phyloP scores from a whole-genome alignment of 345 rosid genomes.

The Brassica incana region DNA sequence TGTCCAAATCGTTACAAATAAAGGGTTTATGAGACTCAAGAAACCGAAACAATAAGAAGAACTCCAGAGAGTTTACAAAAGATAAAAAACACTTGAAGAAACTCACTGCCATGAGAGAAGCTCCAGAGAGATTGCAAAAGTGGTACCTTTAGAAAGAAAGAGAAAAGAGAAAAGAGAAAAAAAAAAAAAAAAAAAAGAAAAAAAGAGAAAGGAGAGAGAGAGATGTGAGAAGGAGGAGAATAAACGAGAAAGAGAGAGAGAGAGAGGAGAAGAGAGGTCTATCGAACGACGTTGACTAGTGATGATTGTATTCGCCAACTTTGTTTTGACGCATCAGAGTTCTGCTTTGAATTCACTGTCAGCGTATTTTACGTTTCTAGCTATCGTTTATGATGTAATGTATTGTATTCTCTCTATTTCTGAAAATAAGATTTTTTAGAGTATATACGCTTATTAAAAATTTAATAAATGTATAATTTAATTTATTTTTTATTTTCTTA shows the following conservation, averaged over 20 bases:
- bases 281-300: slow-evolving; percentile 61
- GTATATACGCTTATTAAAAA: no score
- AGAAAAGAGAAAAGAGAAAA: background rate
- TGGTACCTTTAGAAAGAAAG: slow-evolving; percentile 18
- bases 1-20: background rate
- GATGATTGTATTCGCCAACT: slow-evolving; percentile 35
- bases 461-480: no score
- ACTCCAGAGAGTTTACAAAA: background rate
- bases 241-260: background rate
- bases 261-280: slow-evolving; percentile 23
- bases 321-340: background rate
- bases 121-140: slow-evolving; percentile 9
- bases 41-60: slow-evolving; percentile 1
- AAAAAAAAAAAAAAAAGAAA: background rate
- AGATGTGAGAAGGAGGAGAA: slow-evolving; percentile 10
- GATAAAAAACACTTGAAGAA: background rate
- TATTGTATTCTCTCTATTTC: no score
- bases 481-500: no score
- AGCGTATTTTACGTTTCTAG: background rate
- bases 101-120: slow-evolving; percentile 65
- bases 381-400: background rate
- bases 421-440: no score
- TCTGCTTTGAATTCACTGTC: no score
- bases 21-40: slow-evolving; percentile 1
- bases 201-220: no score